Percentiles rank a stretch among this genome's conserved stretches.
Conservation (phyloP, 225 moss, liverwort and hornwort species). For the Takakia lepidozioides region DNA sequence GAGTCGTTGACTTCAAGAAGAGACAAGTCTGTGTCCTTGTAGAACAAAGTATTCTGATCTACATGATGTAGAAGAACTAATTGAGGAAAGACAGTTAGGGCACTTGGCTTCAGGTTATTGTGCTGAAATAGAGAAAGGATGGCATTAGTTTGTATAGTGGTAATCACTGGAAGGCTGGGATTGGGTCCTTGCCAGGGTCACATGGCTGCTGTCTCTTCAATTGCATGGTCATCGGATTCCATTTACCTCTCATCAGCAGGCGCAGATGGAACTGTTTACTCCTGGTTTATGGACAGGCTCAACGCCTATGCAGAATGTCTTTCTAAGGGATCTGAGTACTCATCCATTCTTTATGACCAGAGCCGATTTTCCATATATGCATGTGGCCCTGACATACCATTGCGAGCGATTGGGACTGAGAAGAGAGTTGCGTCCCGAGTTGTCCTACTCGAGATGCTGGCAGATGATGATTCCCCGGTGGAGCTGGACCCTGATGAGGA, state of each 20-base stretch:
- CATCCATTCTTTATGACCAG: constrained; percentile 42
- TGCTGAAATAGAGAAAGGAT: too few species aligned
- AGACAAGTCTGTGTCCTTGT: too few species aligned
- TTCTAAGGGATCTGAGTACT: constrained; percentile 32
- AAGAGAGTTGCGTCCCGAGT: constrained; percentile 20
- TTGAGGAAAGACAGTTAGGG: too few species aligned
- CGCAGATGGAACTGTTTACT: constrained; percentile 42
- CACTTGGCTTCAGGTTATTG: too few species aligned
- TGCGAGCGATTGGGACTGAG: constrained; percentile 52
- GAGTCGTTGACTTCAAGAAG: too few species aligned
- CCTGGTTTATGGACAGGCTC: constrained; percentile 60
- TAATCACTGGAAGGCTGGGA: too few species aligned
- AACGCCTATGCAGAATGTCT: constrained; percentile 46
- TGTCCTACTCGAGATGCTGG: constrained; percentile 14
- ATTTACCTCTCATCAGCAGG: constrained; percentile 48
- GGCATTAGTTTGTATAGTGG: too few species aligned
- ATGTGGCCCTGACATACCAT: constrained; percentile 35
- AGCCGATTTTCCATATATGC: constrained; percentile 36
- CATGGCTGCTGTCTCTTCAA: constrained; percentile 32
- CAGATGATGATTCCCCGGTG: constrained; percentile 2
- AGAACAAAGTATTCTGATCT: too few species aligned
- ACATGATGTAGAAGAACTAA: too few species aligned
- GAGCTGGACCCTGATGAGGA: background rate
- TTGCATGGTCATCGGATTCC: constrained; percentile 58
- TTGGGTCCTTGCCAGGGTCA: constrained; percentile 49